Conservation (phyloP, 177 flowering plant genomes). For the Telopea speciosissima region DNA sequence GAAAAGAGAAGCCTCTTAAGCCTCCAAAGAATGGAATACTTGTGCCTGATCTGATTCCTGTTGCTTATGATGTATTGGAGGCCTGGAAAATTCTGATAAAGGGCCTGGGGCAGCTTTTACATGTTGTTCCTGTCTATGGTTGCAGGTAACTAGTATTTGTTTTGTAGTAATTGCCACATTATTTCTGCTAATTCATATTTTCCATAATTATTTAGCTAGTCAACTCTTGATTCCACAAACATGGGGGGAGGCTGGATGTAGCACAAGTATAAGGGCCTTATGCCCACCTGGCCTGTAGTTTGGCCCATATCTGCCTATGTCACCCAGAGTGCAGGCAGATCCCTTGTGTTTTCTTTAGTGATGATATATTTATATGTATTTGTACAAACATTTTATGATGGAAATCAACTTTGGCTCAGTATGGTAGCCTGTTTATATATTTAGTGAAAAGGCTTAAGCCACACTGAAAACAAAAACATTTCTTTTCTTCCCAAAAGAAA, state of each 20-base stretch:
- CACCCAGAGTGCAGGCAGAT: too few species aligned
- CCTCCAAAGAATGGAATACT: slow-evolving; percentile 89
- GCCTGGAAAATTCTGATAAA: slow-evolving; percentile 78
- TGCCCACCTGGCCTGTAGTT: too few species aligned
- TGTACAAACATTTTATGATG: too few species aligned
- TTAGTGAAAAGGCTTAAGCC: too few species aligned
- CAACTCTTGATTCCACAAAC: neutral
- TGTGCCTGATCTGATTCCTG: slow-evolving; percentile 71
- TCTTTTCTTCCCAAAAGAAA: neutral
- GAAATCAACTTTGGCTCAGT: too few species aligned
- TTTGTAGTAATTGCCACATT: neutral
- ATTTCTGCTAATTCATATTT: neutral
- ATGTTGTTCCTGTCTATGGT: slow-evolving; percentile 76
- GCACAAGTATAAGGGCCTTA: too few species aligned
- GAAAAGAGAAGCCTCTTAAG: slow-evolving; percentile 74
- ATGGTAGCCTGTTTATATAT: too few species aligned
- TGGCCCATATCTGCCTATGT: too few species aligned
- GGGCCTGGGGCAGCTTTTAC: slow-evolving; percentile 79
- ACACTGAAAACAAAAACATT: too few species aligned
- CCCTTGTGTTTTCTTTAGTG: too few species aligned
- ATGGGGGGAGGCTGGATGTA: too few species aligned
- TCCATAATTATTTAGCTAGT: neutral
- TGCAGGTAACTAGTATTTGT: slow-evolving; percentile 57
- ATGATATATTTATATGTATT: too few species aligned
- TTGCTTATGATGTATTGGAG: slow-evolving; percentile 74